A percentile compares a stretch with the other conserved stretches of the same genome.
Conservation (phyloP, 2,329 filamentous ascomycete species). For the Diplodia scrobiculata region DNA sequence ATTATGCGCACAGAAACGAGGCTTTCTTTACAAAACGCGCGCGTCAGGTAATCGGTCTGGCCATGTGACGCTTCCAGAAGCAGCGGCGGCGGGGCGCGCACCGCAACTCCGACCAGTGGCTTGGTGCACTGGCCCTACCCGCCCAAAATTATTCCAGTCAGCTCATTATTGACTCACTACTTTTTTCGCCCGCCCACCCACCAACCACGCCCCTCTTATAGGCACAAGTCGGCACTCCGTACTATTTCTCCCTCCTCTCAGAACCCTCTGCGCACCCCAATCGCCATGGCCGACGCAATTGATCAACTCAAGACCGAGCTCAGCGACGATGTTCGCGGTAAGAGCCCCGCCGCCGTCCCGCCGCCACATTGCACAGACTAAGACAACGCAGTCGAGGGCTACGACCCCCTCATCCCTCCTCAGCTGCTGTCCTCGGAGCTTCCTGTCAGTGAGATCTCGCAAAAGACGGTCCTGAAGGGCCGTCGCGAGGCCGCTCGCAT, state of each 20-base stretch:
- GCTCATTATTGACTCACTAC: conserved; percentile 24
- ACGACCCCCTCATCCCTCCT: conserved; percentile 90
- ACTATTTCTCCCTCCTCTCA: conserved; percentile 23
- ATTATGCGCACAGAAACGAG: not conserved
- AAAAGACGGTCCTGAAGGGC: conserved; percentile 70
- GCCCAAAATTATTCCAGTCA: conserved; percentile 18
- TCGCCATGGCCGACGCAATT: conserved; percentile 33
- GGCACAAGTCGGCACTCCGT: conserved; percentile 29
- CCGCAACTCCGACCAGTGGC: conserved; percentile 2
- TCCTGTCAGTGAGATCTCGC: conserved; percentile 62
- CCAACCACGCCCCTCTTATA: conserved; percentile 23
- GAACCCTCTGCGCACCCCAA: not conserved
- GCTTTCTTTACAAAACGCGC: not conserved
- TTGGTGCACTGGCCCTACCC: not conserved
- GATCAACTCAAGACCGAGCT: conserved; percentile 37
- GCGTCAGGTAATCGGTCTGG: not conserved
- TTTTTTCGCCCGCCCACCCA: not conserved
- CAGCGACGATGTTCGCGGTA: conserved; percentile 58
- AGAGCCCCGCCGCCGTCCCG: conserved; percentile 32
- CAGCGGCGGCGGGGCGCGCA: not conserved
- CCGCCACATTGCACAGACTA: conserved; percentile 5
- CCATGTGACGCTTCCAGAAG: not conserved
- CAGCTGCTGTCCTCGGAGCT: conserved; percentile 85
- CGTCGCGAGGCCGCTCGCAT: conserved; percentile 71
- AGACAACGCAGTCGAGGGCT: conserved; percentile 71